These are phyloP conservation scores for Zygoascus meyerae DNA, from an alignment of 1,139 yeast species.

Conservation along the genomic window DNA sequence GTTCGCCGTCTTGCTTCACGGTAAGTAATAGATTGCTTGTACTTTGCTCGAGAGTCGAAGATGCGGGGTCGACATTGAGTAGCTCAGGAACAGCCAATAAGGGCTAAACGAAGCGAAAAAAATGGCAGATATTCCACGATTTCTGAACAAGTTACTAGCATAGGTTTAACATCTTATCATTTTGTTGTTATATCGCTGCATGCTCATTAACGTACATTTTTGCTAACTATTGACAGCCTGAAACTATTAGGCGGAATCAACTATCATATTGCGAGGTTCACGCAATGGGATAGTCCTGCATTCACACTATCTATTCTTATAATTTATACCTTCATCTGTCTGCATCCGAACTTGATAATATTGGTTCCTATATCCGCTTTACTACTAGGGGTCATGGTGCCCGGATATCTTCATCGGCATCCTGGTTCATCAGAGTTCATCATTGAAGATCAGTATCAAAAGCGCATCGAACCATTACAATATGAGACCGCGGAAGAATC, in stretches of 20 bases:
- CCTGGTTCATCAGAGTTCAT: constrained; percentile 31
- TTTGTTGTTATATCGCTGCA: too few species aligned
- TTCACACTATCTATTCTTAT: constrained; percentile 32
- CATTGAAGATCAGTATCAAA: constrained; percentile 15
- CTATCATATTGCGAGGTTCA: constrained; percentile 22
- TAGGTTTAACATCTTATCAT: too few species aligned
- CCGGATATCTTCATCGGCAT: constrained; percentile 67
- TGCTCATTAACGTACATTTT: too few species aligned
- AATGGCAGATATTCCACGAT: too few species aligned
- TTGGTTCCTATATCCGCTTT: constrained; percentile 58
- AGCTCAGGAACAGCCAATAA: too few species aligned
- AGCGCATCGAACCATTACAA: constrained; percentile 10
- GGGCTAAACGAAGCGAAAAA: too few species aligned
- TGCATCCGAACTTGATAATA: constrained; percentile 65
- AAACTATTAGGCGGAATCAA: constrained; percentile 21
- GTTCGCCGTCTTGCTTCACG: not conserved
- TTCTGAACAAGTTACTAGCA: too few species aligned
- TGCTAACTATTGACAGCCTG: constrained; percentile 7
- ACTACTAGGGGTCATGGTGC: constrained; percentile 56
- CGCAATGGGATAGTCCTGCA: constrained; percentile 32
- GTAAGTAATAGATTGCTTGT: not conserved
- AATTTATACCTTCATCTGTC: constrained; percentile 33
- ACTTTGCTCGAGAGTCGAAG: too few species aligned
- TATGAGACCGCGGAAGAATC: constrained; percentile 9
- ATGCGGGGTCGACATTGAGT: too few species aligned